Base-by-base conservation (phyloP, 1,139 yeast species). In the Candida glucosophila region DNA sequence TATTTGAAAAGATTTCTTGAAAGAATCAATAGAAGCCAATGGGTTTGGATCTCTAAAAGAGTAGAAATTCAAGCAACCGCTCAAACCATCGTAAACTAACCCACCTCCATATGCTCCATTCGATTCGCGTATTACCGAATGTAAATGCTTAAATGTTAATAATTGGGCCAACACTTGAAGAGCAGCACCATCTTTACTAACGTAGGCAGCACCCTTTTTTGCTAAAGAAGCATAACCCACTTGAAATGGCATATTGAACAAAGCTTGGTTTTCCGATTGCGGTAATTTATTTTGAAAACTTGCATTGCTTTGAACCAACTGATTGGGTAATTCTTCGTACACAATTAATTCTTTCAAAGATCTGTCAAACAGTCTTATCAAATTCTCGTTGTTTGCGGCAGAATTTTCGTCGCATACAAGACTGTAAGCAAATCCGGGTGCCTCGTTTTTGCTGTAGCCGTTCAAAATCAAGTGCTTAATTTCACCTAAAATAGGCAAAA, bases 51-150 rank as follows among this genome's bases (percentile, higher is more conserved):
- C 98, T 41, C 98, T 70, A 56, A 90, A 90, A 0, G 96, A 85
- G 54, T 80, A 92, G 55, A 70, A 86, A 27, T 81, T 72, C 41
- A 88, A 70, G 2, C 77, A 48, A 0, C 97, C 97, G 29, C 82
- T 86, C 15, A 85, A 49, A 0, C 92, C 88, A 44, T 79, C 83
- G 47, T 77, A 88, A 11, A 71, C 61, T 10, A 94, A 80, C 3
- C 98, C 98, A 8, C 95, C 97, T 6, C 98, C 98, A 46, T 90
- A 90, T 0, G 98, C 98, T 29, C 98, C 98, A 34, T 95, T 95
- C 42, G 90, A 76, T 49, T 90, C 98, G 40, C 98, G 73, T 22
- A 90, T 77, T 35, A 86, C 95, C 8, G 85, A 73, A 49, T 90
- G 98, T 25, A 92, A 61, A 39, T 82, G 74, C 46, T 82, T 81